Conservation (phyloP, 805 yeast species). For the Starmerella sp. region DNA sequence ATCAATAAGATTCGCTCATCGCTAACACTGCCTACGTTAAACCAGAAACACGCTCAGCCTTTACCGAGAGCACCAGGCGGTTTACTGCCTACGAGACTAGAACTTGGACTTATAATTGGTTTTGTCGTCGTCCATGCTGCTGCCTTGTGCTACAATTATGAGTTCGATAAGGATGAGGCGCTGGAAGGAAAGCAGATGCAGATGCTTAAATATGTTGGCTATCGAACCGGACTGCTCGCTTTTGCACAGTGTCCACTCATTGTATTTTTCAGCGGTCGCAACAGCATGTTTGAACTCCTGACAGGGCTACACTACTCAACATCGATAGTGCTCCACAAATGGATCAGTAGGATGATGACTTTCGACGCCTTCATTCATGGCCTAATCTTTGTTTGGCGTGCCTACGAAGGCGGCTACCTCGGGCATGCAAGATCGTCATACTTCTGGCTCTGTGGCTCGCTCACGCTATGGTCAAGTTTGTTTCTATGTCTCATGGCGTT, state of each 20-base stretch:
- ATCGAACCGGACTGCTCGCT: slow-evolving; percentile 5
- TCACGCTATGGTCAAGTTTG: neutral
- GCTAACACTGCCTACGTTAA: neutral
- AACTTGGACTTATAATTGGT: neutral
- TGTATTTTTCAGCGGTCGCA: slow-evolving; percentile 10
- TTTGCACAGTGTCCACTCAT: slow-evolving; percentile 10
- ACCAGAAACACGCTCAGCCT: neutral
- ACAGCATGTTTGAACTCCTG: slow-evolving; percentile 4
- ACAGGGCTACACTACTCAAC: slow-evolving; percentile 9
- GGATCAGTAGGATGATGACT: slow-evolving; percentile 10
- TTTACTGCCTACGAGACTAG: slow-evolving; percentile 1
- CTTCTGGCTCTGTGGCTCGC: slow-evolving; percentile 4
- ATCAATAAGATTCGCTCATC: neutral
- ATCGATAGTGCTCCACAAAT: slow-evolving; percentile 12
- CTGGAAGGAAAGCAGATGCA: neutral
- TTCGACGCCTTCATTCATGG: slow-evolving; percentile 6
- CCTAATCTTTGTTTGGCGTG: neutral
- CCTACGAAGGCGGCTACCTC: neutral
- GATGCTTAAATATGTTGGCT: neutral
- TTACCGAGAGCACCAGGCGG: neutral
- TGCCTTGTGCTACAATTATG: neutral
- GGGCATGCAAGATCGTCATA: neutral
- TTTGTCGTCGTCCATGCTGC: slow-evolving; percentile 1
- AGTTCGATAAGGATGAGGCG: neutral
- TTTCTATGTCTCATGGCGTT: slow-evolving; percentile 1